Conservation (phyloP, 768 basidiomycete species). For the Solioccasus polychromus region DNA sequence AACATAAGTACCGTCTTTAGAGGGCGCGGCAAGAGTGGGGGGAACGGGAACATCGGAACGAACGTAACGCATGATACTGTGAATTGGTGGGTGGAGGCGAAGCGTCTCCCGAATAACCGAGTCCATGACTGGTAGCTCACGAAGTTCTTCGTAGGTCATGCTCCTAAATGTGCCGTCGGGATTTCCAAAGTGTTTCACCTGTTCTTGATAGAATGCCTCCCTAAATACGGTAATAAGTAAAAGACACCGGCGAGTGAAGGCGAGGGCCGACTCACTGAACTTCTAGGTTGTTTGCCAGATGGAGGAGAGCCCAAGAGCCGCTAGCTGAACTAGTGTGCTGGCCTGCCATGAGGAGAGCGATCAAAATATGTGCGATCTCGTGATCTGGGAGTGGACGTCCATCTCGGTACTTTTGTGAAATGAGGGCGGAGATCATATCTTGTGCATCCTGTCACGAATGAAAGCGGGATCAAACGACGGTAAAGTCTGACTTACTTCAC, state of each 20-base stretch:
- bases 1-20: slow-evolving; percentile 71
- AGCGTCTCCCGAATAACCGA: slow-evolving; percentile 92
- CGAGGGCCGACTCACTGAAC: slow-evolving; percentile 55
- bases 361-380: slow-evolving; percentile 98
- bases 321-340: slow-evolving; percentile 97
- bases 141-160: slow-evolving; percentile 84
- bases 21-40: slow-evolving; percentile 71
- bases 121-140: slow-evolving; percentile 79
- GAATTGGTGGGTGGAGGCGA: slow-evolving; percentile 91
- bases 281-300: slow-evolving; percentile 73
- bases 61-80: slow-evolving; percentile 93
- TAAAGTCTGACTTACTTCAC: slow-evolving; percentile 34
- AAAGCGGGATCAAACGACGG: background rate
- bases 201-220: slow-evolving; percentile 85
- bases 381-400: slow-evolving; percentile 78
- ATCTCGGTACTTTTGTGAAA: slow-evolving; percentile 78
- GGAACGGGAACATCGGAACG: slow-evolving; percentile 84
- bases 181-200: slow-evolving; percentile 74
- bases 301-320: slow-evolving; percentile 86
- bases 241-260: background rate
- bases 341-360: slow-evolving; percentile 98
- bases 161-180: slow-evolving; percentile 78
- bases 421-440: slow-evolving; percentile 91
- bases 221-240: slow-evolving; percentile 36
- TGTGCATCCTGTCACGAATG: slow-evolving; percentile 54